Evolutionary conservation across 768 basidiomycete species (phyloP).

Genomic region (Leucosporidium scottii): DNA sequence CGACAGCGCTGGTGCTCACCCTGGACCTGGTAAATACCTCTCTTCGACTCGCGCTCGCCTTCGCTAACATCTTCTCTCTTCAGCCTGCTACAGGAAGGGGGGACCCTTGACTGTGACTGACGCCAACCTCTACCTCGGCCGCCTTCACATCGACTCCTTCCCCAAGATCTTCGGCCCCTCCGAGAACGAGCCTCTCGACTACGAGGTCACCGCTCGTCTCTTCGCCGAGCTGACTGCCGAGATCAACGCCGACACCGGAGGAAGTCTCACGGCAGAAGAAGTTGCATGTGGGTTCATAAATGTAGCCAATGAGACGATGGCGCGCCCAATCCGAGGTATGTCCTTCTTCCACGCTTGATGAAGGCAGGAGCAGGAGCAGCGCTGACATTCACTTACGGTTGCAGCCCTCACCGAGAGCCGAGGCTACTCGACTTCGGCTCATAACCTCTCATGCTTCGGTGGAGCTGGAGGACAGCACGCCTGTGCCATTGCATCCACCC

Average conservation of each 20-base stretch:
- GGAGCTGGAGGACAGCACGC: constrained; percentile 48
- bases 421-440: constrained; percentile 72
- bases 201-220: constrained; percentile 57
- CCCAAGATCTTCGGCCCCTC: constrained; percentile 92
- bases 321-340: constrained; percentile 54
- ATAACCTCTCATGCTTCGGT: constrained; percentile 46
- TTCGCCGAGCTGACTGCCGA: constrained; percentile 63
- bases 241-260: constrained; percentile 57
- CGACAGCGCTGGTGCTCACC: constrained; percentile 89
- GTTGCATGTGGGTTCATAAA: constrained; percentile 90
- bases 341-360: too few relatives aligned
- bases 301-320: constrained; percentile 95
- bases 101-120: constrained; percentile 88
- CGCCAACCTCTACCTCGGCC: constrained; percentile 80
- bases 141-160: constrained; percentile 81
- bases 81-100: constrained; percentile 68
- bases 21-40: constrained; percentile 55
- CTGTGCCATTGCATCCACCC: constrained; percentile 76
- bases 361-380: too few relatives aligned
- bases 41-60: constrained; percentile 33
- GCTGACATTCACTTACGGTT: constrained; percentile 45
- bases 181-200: constrained; percentile 76
- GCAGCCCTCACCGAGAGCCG: constrained; percentile 81
- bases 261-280: constrained; percentile 58
- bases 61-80: too few relatives aligned